These are phyloP conservation scores for Pontederia paniculata DNA, from an alignment of 176 grass and related monocot species.

Conservation along the genomic window DNA sequence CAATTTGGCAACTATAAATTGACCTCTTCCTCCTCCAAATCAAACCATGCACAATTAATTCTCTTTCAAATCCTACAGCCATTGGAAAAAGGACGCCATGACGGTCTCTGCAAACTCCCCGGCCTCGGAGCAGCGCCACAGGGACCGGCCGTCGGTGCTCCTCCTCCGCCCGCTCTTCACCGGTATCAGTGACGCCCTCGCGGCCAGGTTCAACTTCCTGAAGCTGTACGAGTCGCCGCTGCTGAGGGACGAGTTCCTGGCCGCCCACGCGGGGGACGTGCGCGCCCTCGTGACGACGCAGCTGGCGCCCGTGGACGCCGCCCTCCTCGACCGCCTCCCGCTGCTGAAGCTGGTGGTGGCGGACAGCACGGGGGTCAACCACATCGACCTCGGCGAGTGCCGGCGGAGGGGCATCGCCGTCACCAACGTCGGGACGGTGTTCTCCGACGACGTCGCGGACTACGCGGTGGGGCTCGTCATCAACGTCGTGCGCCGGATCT, in stretches of 20 bases:
- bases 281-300: not conserved
- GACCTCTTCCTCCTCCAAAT: too few species aligned
- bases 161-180: not conserved
- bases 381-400: not conserved
- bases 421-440: not conserved
- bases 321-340: not conserved
- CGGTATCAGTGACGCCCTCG: not conserved
- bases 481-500: not conserved
- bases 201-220: not conserved
- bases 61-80: too few species aligned
- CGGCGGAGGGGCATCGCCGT: not conserved
- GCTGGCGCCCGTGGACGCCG: not conserved
- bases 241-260: not conserved
- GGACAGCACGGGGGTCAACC: not conserved
- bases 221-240: slow-evolving; percentile 3
- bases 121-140: too few species aligned
- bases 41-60: too few species aligned
- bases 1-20: too few species aligned
- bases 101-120: too few species aligned
- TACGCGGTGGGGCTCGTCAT: slow-evolving; percentile 3
- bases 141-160: not conserved
- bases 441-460: not conserved
- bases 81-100: too few species aligned
- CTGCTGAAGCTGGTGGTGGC: not conserved
- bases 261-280: not conserved